These are phyloP conservation scores for Tetrahymena borealis DNA, from an alignment of 73 alveolate genomes.

Conservation along the genomic window DNA sequence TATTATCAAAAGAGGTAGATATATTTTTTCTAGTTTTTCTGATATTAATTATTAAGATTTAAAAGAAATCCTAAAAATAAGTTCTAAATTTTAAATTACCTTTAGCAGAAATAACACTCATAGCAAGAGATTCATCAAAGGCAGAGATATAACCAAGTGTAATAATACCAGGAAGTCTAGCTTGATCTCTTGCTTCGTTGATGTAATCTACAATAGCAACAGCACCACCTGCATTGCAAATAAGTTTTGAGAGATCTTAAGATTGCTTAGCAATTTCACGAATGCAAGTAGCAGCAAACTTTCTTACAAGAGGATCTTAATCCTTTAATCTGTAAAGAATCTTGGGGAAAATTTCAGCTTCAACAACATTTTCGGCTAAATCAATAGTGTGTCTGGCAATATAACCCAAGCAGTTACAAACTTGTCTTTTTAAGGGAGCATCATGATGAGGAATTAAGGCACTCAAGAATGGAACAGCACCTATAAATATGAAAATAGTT, in stretches of 20 bases:
- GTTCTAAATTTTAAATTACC: background rate
- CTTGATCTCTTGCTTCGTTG: slow-evolving; percentile 88
- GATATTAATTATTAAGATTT: no score
- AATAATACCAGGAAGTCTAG: slow-evolving; percentile 96
- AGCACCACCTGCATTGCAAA: slow-evolving; percentile 99
- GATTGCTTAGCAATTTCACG: slow-evolving; percentile 98
- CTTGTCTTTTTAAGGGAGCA: slow-evolving; percentile 85
- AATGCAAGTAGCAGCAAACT: slow-evolving; percentile 99
- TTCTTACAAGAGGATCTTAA: slow-evolving; percentile 80
- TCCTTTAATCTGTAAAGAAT: slow-evolving; percentile 98
- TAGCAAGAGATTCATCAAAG: slow-evolving; percentile 93
- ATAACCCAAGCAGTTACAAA: slow-evolving; percentile 95
- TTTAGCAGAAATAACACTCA: slow-evolving; percentile 95
- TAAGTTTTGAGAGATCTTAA: slow-evolving; percentile 96
- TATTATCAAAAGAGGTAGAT: no score
- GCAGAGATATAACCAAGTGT: slow-evolving; percentile 96
- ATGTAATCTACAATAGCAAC: slow-evolving; percentile 96
- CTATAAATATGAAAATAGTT: background rate
- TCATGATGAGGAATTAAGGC: slow-evolving; percentile 89
- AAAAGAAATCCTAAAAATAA: no score
- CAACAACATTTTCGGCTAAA: slow-evolving; percentile 97
- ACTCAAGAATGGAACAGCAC: slow-evolving; percentile 54
- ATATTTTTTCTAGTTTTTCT: no score
- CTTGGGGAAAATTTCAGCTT: slow-evolving; percentile 96
- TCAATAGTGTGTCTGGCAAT: slow-evolving; percentile 99